Percentiles rank a stretch among this genome's conserved stretches.
Evolutionary conservation across 805 yeast species (phyloP).

Genomic region (Kodamaea sagamina): DNA sequence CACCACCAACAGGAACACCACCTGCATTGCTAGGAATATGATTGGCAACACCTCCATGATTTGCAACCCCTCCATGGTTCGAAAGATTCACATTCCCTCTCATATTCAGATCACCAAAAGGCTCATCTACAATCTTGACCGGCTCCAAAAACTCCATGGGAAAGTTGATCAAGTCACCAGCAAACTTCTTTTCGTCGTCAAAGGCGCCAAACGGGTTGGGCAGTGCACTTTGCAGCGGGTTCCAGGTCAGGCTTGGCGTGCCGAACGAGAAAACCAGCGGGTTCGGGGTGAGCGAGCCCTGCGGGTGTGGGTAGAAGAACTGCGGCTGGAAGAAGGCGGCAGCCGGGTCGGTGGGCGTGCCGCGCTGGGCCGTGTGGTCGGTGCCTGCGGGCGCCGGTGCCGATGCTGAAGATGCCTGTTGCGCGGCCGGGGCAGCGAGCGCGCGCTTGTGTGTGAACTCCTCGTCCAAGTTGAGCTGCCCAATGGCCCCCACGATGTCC

Average conservation of each 20-base stretch:
- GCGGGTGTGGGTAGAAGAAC: constrained; percentile 18
- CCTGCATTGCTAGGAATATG: no score
- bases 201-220: constrained; percentile 5
- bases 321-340: constrained; percentile 3
- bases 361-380: constrained; percentile 10
- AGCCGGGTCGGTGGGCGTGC: constrained; percentile 5
- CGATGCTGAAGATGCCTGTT: constrained; percentile 1
- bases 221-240: constrained; percentile 15
- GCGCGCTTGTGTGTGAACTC: constrained; percentile 6
- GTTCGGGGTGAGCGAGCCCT: constrained; percentile 33
- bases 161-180: background rate
- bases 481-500: constrained; percentile 52
- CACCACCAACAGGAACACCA: no score
- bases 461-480: constrained; percentile 48
- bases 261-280: constrained; percentile 21
- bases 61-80: no score
- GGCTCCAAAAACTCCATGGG: constrained; percentile 5
- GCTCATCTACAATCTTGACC: background rate
- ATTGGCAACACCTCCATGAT: no score
- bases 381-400: background rate
- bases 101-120: no score
- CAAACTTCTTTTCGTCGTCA: constrained; percentile 7
- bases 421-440: background rate
- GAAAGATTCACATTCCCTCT: no score
- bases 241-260: constrained; percentile 13